Base-by-base conservation (phyloP, 176 grass and related monocot species). In the Triticum urartu region DNA sequence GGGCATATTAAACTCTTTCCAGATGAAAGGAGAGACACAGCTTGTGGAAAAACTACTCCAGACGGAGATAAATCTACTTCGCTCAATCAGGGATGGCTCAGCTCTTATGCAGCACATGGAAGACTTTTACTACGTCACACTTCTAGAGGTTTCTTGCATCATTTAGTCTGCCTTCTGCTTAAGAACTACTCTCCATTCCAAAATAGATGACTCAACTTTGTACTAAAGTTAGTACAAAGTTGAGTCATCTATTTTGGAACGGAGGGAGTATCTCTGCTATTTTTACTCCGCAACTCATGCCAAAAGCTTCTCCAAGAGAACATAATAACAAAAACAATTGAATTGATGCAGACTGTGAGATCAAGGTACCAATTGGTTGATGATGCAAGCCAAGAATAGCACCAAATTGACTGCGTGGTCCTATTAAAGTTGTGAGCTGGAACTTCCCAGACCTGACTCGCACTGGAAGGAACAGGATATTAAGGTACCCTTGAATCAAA, bases 91-190 rank as follows among this genome's bases (percentile, higher is more conserved):
- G 85, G 96, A 98, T 86, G 96, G 96, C 64, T 93, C 96, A 78
- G 96, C 96, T 20, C 93, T 98, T 79, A 98, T 98, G 96, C 93
- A 98, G 85, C 96, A 98, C 80, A 98, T 98, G 96, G 96, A 98
- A 82, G 96, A 95, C 81, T 98, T 98, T 20, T 98, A 98, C 83
- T 98, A 98, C 72, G 90, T 98, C 75, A 94, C 96, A 36, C 96
- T 98, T 86, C 84, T 98, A 62, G 96, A 98, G 96, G 96, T 98
- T 80, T 78, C 61, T 72, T 66, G 42, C 64, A 64, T 63, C 24
- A 3, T 52, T 50, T 86, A 72, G 11, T 35, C 80, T 66, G 34
- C 48, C 25, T 89, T 74, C 32, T 83, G 5, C 11, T 86, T 79
- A 24, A 84, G 6, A 87, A 32, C 4, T 61, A 26, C 26, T 26